phyloP scores from a whole-genome alignment of 495 filamentous ascomycete genomes.

The Glarea lozoyensis region DNA sequence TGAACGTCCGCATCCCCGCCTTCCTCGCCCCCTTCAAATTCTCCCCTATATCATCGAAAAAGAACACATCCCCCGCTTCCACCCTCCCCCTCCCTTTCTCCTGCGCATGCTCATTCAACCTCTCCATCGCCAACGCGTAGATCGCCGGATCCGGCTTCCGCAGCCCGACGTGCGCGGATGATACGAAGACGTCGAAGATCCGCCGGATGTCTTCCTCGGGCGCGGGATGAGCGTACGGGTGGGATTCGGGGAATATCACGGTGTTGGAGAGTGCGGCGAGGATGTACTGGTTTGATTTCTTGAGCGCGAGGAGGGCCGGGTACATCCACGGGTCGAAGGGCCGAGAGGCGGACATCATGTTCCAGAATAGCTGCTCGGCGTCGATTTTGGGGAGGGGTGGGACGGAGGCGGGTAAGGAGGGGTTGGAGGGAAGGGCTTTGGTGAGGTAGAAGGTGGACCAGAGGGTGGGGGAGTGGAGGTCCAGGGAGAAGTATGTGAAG shows the following conservation, averaged over 20 bases:
- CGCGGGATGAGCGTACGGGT: slow-evolving; percentile 39
- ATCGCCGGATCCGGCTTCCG: slow-evolving; percentile 80
- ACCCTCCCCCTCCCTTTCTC: slow-evolving; percentile 41
- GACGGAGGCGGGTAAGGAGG: slow-evolving; percentile 19
- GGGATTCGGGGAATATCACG: slow-evolving; percentile 63
- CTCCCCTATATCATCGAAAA: slow-evolving; percentile 92
- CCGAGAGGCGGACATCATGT: slow-evolving; percentile 76
- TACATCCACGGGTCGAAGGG: slow-evolving; percentile 78
- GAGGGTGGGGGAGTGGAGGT: slow-evolving; percentile 53
- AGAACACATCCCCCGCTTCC: slow-evolving; percentile 61
- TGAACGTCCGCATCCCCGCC: slow-evolving; percentile 73
- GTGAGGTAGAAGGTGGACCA: slow-evolving; percentile 44
- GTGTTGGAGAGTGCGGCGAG: slow-evolving; percentile 86
- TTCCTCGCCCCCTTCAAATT: slow-evolving; percentile 76
- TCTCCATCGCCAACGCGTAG: slow-evolving; percentile 62
- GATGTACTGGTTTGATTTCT: slow-evolving; percentile 53
- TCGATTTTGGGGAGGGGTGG: slow-evolving; percentile 68
- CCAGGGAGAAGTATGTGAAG: slow-evolving; percentile 66
- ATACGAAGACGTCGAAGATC: slow-evolving; percentile 77
- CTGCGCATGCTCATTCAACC: slow-evolving; percentile 52
- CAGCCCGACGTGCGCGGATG: slow-evolving; percentile 75
- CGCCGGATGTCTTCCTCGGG: slow-evolving; percentile 39
- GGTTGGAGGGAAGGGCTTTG: slow-evolving; percentile 1
- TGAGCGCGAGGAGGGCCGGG: slow-evolving; percentile 66
- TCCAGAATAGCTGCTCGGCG: slow-evolving; percentile 75